These are phyloP conservation scores for Megacollybia platyphylla DNA, from an alignment of 1,284 basidiomycete genomes.

Conservation along the genomic window DNA sequence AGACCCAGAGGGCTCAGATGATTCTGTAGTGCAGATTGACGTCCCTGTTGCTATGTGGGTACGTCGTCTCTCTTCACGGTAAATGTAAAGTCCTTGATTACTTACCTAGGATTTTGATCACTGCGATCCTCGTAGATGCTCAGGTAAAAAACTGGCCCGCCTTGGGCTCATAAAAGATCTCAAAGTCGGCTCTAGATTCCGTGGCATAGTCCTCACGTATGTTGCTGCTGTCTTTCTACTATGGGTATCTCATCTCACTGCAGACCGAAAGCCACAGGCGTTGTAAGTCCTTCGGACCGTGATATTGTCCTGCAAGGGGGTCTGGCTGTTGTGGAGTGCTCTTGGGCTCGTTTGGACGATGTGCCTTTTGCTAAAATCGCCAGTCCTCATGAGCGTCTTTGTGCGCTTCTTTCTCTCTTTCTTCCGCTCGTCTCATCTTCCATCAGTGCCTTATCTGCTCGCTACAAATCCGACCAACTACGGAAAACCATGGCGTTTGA, in stretches of 20 bases:
- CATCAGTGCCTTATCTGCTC: conserved; percentile 78
- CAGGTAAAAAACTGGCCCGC: conserved; percentile 86
- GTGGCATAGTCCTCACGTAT: conserved; percentile 85
- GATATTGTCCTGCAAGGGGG: conserved; percentile 71
- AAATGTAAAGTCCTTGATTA: not conserved
- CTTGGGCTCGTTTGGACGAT: conserved; percentile 91
- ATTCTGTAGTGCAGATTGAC: conserved; percentile 30
- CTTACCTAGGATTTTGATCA: conserved; percentile 81
- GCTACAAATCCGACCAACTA: conserved; percentile 94
- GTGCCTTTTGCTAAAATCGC: conserved; percentile 91
- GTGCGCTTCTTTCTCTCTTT: conserved; percentile 33
- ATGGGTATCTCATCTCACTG: not conserved
- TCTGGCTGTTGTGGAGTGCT: conserved; percentile 93
- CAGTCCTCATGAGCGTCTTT: conserved; percentile 81
- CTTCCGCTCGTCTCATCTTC: not conserved
- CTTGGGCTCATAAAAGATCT: conserved; percentile 80
- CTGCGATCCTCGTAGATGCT: conserved; percentile 91
- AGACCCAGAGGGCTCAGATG: conserved; percentile 12
- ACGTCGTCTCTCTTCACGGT: conserved; percentile 15
- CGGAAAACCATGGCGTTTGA: conserved; percentile 85
- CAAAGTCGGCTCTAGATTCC: conserved; percentile 74
- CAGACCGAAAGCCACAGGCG: conserved; percentile 78
- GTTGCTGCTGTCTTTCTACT: conserved; percentile 7
- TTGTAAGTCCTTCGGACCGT: conserved; percentile 77
- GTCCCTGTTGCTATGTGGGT: conserved; percentile 87